phyloP scores from a whole-genome alignment of 2,329 filamentous ascomycete species.

The Amesomyces nigricolor region DNA sequence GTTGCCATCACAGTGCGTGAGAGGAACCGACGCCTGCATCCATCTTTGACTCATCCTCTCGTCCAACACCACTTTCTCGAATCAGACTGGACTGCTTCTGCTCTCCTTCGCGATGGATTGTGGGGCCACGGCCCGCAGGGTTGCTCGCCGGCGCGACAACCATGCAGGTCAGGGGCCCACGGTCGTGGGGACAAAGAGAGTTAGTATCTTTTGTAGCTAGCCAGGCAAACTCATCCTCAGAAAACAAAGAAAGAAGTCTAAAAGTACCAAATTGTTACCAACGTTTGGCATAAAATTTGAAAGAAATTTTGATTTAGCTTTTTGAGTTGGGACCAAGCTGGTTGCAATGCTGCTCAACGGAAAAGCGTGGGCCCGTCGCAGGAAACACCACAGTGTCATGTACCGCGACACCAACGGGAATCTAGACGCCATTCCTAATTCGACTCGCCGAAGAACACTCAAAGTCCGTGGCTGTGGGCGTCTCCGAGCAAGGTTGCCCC shows the following conservation, averaged over 20 bases:
- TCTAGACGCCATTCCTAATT: constrained; percentile 21
- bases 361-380: constrained; percentile 3
- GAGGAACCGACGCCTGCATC: neutral
- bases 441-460: constrained; percentile 23
- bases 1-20: constrained; percentile 1
- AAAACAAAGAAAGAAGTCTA: too few species aligned
- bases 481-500: constrained; percentile 15
- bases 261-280: too few species aligned
- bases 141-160: constrained; percentile 26
- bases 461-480: too few species aligned
- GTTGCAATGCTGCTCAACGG: neutral
- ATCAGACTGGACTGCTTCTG: constrained; percentile 8
- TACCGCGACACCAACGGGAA: constrained; percentile 13
- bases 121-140: constrained; percentile 8
- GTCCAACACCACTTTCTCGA: constrained; percentile 1
- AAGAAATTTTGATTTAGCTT: too few species aligned
- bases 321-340: too few species aligned
- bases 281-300: too few species aligned
- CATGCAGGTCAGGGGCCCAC: constrained; percentile 16
- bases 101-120: neutral
- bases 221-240: too few species aligned
- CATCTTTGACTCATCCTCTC: constrained; percentile 13
- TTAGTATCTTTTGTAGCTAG: constrained; percentile 20
- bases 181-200: constrained; percentile 15
- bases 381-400: constrained; percentile 7